Percentiles rank a stretch among this genome's conserved stretches.
Evolutionary conservation across 169 alveolate genomes (phyloP).

Genomic region (Plasmodium reichenowi): DNA sequence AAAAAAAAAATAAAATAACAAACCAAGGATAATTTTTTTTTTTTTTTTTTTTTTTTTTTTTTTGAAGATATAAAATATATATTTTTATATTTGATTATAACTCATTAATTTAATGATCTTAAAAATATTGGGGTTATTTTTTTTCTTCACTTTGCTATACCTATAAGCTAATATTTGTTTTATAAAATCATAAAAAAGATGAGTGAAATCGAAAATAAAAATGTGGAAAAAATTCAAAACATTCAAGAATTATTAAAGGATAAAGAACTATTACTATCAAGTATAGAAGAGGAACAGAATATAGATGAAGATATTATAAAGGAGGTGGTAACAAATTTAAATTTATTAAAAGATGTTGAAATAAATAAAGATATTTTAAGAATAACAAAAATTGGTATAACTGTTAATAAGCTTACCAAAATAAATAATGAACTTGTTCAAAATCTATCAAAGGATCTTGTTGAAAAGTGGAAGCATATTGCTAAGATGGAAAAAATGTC

Average conservation of each 20-base stretch:
- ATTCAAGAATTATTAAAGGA: slow-evolving; percentile 65
- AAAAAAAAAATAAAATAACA: no score
- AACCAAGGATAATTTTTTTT: no score
- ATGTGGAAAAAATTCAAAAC: slow-evolving; percentile 24
- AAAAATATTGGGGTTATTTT: no score
- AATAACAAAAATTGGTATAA: slow-evolving; percentile 86
- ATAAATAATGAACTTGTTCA: slow-evolving; percentile 46
- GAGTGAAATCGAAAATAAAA: slow-evolving; percentile 23
- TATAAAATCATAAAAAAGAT: slow-evolving; percentile 6
- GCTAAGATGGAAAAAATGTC: slow-evolving; percentile 75
- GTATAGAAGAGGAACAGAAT: neutral
- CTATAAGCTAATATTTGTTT: no score
- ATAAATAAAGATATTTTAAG: slow-evolving; percentile 85
- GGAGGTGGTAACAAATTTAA: slow-evolving; percentile 65
- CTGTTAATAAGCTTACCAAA: slow-evolving; percentile 84
- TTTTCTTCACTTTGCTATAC: no score
- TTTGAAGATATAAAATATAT: no score
- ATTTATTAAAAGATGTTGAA: slow-evolving; percentile 77
- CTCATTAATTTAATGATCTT: no score
- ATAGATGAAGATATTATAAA: slow-evolving; percentile 33
- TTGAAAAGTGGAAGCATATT: slow-evolving; percentile 78
- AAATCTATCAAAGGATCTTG: slow-evolving; percentile 49
- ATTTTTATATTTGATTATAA: no score
- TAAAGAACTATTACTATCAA: slow-evolving; percentile 21
- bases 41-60: no score